Conservation (phyloP, 106 monocot species). For the Narthecium ossifragum region DNA sequence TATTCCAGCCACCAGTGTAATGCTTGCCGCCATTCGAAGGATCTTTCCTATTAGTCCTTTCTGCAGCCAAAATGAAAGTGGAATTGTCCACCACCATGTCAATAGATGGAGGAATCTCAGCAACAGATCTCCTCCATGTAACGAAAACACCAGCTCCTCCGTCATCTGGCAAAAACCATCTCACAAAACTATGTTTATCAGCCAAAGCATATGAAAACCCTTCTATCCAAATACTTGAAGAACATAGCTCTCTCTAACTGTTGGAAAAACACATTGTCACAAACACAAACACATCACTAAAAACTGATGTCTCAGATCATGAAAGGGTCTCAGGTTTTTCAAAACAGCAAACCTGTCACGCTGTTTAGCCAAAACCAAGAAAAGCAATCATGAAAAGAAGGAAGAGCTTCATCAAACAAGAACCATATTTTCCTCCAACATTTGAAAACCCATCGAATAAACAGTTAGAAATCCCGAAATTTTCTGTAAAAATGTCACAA, state of each 20-base stretch:
- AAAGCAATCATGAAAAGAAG: too few relatives aligned
- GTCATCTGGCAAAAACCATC: conserved; percentile 9
- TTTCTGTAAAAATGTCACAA: too few relatives aligned
- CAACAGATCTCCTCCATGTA: conserved; percentile 31
- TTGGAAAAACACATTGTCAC: too few relatives aligned
- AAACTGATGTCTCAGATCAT: background rate
- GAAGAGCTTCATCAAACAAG: too few relatives aligned
- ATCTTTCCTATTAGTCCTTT: conserved; percentile 51
- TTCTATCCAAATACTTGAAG: background rate
- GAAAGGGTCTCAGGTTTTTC: background rate
- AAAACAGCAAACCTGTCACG: background rate
- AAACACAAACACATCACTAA: too few relatives aligned
- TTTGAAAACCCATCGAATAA: too few relatives aligned
- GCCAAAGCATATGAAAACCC: background rate
- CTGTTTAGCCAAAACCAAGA: too few relatives aligned
- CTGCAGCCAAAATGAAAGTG: conserved; percentile 45
- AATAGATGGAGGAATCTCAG: conserved; percentile 14
- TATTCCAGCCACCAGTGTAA: conserved; percentile 75
- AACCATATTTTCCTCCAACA: too few relatives aligned
- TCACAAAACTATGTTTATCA: background rate
- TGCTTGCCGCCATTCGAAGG: conserved; percentile 35
- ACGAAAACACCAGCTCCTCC: conserved; percentile 11
- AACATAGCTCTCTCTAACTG: background rate
- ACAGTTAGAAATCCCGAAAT: background rate
- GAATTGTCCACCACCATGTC: conserved; percentile 16